Evolutionary conservation across 345 rosid species (phyloP), one percentile per base, ranked within the genome.

Genomic region (Stellera chamaejasme): DNA sequence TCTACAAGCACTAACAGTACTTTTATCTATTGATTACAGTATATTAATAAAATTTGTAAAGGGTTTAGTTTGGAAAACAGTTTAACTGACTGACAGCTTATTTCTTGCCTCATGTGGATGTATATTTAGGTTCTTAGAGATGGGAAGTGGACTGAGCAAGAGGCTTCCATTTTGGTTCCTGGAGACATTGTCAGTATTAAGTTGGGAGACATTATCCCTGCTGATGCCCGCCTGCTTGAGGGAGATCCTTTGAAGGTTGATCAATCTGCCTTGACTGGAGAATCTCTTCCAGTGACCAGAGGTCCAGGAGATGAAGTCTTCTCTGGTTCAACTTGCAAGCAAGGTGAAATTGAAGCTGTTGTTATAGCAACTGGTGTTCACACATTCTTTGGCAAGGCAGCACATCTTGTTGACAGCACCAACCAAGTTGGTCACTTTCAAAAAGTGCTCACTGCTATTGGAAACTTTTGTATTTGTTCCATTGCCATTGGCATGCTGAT

Each of bases 391-490:
- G 92, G 92, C 10, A 85, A 85, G 73, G 92, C 92, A 1, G 92
- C 92, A 39, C 92, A 85, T 74, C 88, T 85, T 45, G 92, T 85
- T 1, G 86, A 85, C 66, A 85, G 68, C 63, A 85, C 92, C 48
- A 85, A 80, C 74, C 85, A 85, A 72, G 88, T 82, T 27, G 92
- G 92, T 7, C 92, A 85, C 56, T 85, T 85, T 63, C 92, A 85
- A 77, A 72, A 76, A 66, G 88, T 85, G 42, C 70, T 85, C 13
- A 85, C 90, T 0, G 72, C 94, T 0, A 85, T 85, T 9, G 94
- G 94, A 46, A 85, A 85, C 82, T 85, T 85, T 76, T 85, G 93
- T 48, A 85, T 85, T 14, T 68, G 77, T 60, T 85, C 93, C 58
- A 82, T 85, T 39, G 87, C 83, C 0, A 14, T 79, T 0, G 94